Conservation (phyloP, 2,329 filamentous ascomycete genomes). For the Ceratocystiopsis minuta region DNA sequence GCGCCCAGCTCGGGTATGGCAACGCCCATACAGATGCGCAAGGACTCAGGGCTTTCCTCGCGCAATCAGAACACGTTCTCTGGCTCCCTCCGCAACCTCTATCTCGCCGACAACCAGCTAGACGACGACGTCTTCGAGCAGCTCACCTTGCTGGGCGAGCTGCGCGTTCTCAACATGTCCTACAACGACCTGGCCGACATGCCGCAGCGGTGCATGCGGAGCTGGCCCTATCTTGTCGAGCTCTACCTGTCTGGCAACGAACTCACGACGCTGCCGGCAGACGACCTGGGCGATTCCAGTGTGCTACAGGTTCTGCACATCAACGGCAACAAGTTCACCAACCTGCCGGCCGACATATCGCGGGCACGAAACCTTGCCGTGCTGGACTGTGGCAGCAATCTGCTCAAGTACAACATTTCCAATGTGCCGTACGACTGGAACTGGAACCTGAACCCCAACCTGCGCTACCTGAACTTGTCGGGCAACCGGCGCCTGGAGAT, state of each 20-base stretch:
- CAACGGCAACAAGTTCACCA: slow-evolving; percentile 96
- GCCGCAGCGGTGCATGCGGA: slow-evolving; percentile 70
- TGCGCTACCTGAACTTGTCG: slow-evolving; percentile 88
- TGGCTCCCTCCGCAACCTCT: slow-evolving; percentile 64
- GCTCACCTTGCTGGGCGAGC: slow-evolving; percentile 60
- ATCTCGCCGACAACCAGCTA: slow-evolving; percentile 82
- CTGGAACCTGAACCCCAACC: slow-evolving; percentile 93
- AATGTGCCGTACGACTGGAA: slow-evolving; percentile 99
- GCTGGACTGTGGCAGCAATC: slow-evolving; percentile 87
- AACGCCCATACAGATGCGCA: slow-evolving; percentile 42
- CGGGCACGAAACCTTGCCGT: slow-evolving; percentile 84
- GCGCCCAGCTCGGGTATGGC: slow-evolving; percentile 29
- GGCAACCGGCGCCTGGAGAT: slow-evolving; percentile 95
- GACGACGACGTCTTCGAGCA: slow-evolving; percentile 94
- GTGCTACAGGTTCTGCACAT: slow-evolving; percentile 80
- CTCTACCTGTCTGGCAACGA: slow-evolving; percentile 93
- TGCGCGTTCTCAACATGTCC: slow-evolving; percentile 79
- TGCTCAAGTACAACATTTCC: slow-evolving; percentile 93
- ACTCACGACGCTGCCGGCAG: slow-evolving; percentile 73
- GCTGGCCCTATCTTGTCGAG: slow-evolving; percentile 79
- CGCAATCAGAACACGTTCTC: slow-evolving; percentile 75
- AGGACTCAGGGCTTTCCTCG: slow-evolving; percentile 76
- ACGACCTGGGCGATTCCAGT: slow-evolving; percentile 82
- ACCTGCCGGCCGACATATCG: slow-evolving; percentile 83
- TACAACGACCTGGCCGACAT: slow-evolving; percentile 92